Evolutionary conservation across 371 early-diverging fungal genomes (phyloP).

Genomic region (Mortierella sp.): DNA sequence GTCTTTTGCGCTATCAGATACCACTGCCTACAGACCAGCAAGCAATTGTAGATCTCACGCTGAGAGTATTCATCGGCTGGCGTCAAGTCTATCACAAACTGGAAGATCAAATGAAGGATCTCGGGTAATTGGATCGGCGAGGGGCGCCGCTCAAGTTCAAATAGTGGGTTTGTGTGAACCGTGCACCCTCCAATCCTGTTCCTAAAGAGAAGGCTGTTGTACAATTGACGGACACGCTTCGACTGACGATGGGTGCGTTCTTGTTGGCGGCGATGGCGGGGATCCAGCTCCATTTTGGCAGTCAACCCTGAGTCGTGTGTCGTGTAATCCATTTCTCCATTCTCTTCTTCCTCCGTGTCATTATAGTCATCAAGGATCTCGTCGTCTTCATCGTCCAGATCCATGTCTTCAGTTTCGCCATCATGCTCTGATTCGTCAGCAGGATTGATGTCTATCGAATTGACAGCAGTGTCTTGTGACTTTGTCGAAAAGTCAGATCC

Average conservation of each 20-base stretch:
- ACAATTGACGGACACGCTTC: slow-evolving; percentile 11
- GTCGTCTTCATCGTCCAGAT: slow-evolving; percentile 17
- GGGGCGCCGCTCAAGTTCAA: slow-evolving; percentile 20
- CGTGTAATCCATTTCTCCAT: slow-evolving; percentile 7
- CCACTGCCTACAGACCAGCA: slow-evolving; percentile 53
- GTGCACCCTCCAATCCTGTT: slow-evolving; percentile 10
- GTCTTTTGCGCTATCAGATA: slow-evolving; percentile 54
- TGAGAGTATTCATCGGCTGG: slow-evolving; percentile 48
- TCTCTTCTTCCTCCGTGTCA: neutral
- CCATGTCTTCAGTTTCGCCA: slow-evolving; percentile 16
- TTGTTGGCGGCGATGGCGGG: slow-evolving; percentile 22
- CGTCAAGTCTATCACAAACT: slow-evolving; percentile 42
- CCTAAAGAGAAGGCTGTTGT: slow-evolving; percentile 9
- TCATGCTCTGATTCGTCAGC: slow-evolving; percentile 13
- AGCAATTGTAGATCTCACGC: slow-evolving; percentile 42
- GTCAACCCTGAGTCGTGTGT: slow-evolving; percentile 22
- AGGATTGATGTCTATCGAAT: slow-evolving; percentile 38
- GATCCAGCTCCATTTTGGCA: slow-evolving; percentile 27
- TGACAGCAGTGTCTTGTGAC: slow-evolving; percentile 48
- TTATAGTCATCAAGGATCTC: slow-evolving; percentile 12
- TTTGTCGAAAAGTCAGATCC: slow-evolving; percentile 50
- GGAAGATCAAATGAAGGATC: slow-evolving; percentile 50
- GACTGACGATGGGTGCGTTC: slow-evolving; percentile 1
- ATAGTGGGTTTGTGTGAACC: slow-evolving; percentile 10
- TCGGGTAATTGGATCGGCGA: slow-evolving; percentile 51